These are phyloP conservation scores for Diaporthe nobilis DNA, from an alignment of 2,329 filamentous ascomycete genomes.

Conservation along the genomic window DNA sequence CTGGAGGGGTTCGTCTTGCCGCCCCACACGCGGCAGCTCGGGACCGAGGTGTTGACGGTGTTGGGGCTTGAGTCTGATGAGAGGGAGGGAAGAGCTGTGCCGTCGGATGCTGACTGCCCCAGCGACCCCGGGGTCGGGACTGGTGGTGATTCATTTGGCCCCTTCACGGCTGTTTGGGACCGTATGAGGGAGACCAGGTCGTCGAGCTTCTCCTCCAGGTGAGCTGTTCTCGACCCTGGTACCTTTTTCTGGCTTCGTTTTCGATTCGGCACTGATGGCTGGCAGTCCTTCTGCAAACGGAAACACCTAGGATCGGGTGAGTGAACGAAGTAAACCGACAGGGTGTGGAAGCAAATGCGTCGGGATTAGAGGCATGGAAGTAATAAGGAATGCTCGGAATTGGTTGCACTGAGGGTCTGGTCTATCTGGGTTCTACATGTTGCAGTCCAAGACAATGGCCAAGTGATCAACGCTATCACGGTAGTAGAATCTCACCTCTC, in stretches of 20 bases:
- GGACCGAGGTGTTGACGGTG: neutral
- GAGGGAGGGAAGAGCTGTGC: constrained; percentile 25
- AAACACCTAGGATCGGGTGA: constrained; percentile 51
- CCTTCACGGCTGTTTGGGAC: constrained; percentile 42
- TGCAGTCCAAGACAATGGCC: neutral
- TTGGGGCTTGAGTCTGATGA: constrained; percentile 37
- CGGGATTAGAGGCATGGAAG: neutral
- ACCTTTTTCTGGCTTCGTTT: constrained; percentile 54
- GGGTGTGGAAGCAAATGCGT: neutral
- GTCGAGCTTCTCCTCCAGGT: constrained; percentile 65
- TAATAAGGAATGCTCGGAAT: neutral
- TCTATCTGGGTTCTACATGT: neutral
- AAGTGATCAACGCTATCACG: neutral
- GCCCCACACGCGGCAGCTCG: neutral
- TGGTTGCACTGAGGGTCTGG: neutral
- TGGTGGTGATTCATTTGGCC: neutral
- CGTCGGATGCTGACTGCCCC: neutral
- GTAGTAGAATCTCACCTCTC: constrained; percentile 47
- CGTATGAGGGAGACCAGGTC: constrained; percentile 61
- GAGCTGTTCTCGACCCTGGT: constrained; percentile 55
- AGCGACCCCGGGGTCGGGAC: neutral
- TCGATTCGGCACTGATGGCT: constrained; percentile 58
- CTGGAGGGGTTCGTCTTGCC: constrained; percentile 13
- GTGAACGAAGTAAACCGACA: neutral
- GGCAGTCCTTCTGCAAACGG: constrained; percentile 63